Evolutionary conservation across 78 protist species (phyloP).

Genomic region (Diacronema lutheri): DNA sequence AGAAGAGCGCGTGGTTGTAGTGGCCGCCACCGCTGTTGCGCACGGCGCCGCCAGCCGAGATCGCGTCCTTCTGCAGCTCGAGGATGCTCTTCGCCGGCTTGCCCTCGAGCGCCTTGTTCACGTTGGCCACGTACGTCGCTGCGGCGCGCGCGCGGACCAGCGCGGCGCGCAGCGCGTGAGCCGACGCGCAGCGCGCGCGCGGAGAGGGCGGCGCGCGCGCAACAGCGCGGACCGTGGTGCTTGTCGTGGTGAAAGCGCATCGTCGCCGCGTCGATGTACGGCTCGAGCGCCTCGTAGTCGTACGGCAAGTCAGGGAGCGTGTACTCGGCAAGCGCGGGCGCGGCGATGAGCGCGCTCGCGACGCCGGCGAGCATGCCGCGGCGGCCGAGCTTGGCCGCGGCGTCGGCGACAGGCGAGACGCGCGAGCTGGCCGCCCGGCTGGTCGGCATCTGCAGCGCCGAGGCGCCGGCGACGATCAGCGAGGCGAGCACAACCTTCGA

Average conservation of each 20-base stretch:
- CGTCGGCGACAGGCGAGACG: too few relatives aligned
- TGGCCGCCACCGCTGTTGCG: slow-evolving; percentile 41
- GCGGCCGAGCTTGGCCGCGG: too few relatives aligned
- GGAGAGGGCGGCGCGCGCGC: background rate
- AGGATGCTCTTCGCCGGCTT: slow-evolving; percentile 19
- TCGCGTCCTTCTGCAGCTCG: slow-evolving; percentile 29
- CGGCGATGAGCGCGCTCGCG: too few relatives aligned
- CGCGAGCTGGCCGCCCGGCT: too few relatives aligned
- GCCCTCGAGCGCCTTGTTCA: slow-evolving; percentile 30
- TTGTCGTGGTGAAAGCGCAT: slow-evolving; percentile 41
- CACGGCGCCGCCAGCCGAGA: background rate
- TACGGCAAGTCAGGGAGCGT: too few relatives aligned
- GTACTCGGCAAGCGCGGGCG: too few relatives aligned
- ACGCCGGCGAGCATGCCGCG: too few relatives aligned
- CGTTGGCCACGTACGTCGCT: slow-evolving; percentile 8
- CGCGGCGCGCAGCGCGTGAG: too few relatives aligned
- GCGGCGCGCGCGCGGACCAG: background rate
- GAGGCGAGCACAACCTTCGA: too few relatives aligned
- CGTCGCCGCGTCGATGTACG: slow-evolving; percentile 31
- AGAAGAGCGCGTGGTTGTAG: slow-evolving; percentile 39
- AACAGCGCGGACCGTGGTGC: slow-evolving; percentile 26
- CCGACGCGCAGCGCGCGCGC: background rate
- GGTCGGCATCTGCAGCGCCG: too few relatives aligned
- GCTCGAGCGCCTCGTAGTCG: slow-evolving; percentile 7
- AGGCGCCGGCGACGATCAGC: too few relatives aligned